Conservation (phyloP, 1,284 basidiomycete species). For the Apiotrichum porosum region DNA sequence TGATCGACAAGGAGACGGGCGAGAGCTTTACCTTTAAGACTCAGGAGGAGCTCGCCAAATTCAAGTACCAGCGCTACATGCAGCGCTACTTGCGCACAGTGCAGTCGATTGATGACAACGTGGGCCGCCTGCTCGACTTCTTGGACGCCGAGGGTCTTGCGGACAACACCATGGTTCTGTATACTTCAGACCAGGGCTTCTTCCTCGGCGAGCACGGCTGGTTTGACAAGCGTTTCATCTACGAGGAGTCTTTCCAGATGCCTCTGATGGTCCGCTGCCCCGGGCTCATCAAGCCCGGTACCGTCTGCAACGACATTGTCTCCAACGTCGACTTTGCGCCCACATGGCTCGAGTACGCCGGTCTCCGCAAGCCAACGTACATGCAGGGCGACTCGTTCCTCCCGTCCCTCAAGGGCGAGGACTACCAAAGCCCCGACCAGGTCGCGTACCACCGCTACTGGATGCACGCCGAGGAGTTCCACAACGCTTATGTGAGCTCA, state of each 20-base stretch:
- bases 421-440: neutral
- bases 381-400: conserved; percentile 28
- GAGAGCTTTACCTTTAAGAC: conserved; percentile 22
- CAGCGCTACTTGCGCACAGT: conserved; percentile 23
- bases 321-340: conserved; percentile 27
- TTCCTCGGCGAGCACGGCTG: conserved; percentile 30
- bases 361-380: conserved; percentile 15
- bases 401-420: conserved; percentile 5
- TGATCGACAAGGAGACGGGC: conserved; percentile 16
- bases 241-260: conserved; percentile 26
- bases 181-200: conserved; percentile 25
- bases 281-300: conserved; percentile 17
- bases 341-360: conserved; percentile 21
- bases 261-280: conserved; percentile 22
- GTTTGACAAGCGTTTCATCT: conserved; percentile 34
- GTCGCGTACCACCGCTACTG: conserved; percentile 26
- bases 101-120: conserved; percentile 26
- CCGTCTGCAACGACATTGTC: conserved; percentile 23
- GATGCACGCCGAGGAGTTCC: conserved; percentile 21
- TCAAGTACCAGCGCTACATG: conserved; percentile 28
- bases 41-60: conserved; percentile 14
- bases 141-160: conserved; percentile 15
- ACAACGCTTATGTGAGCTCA: conserved; percentile 17
- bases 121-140: conserved; percentile 21
- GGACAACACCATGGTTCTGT: conserved; percentile 22